phyloP scores from a whole-genome alignment of 768 basidiomycete genomes.

The Leccinum ochraceum region DNA sequence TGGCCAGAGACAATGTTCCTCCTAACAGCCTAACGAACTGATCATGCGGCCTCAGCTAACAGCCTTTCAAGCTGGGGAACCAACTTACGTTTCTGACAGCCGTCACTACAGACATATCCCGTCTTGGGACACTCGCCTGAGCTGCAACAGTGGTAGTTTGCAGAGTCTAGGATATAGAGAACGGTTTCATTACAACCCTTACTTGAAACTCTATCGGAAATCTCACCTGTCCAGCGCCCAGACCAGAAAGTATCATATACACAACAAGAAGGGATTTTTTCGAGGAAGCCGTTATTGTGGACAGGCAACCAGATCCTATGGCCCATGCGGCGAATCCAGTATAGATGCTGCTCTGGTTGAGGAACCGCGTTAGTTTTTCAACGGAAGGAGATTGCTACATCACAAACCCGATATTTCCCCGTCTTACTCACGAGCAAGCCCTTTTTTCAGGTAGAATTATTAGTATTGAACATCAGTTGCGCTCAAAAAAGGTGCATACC shows the following conservation, averaged over 20 bases:
- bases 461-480: background rate
- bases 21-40: constrained; percentile 72
- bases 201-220: constrained; percentile 7
- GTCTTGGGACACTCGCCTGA: constrained; percentile 68
- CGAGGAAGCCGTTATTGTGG: constrained; percentile 55
- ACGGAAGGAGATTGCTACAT: background rate
- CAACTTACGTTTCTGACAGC: constrained; percentile 57
- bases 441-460: constrained; percentile 28
- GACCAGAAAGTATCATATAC: constrained; percentile 59
- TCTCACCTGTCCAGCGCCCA: constrained; percentile 59
- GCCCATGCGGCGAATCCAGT: constrained; percentile 70
- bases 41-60: background rate
- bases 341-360: constrained; percentile 37
- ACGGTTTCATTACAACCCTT: background rate
- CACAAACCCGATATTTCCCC: constrained; percentile 57
- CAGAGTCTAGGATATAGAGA: constrained; percentile 39
- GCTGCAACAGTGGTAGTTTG: constrained; percentile 71
- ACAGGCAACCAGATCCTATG: constrained; percentile 68
- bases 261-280: constrained; percentile 52
- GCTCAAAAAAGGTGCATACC: constrained; percentile 34
- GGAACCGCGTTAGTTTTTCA: background rate
- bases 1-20: constrained; percentile 65
- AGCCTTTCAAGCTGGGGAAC: background rate
- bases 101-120: constrained; percentile 79
- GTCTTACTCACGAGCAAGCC: constrained; percentile 65